Percentiles rank a stretch among this genome's conserved stretches.
phyloP scores from a whole-genome alignment of 441 rosid genomes.

The Gossypium armourianum region DNA sequence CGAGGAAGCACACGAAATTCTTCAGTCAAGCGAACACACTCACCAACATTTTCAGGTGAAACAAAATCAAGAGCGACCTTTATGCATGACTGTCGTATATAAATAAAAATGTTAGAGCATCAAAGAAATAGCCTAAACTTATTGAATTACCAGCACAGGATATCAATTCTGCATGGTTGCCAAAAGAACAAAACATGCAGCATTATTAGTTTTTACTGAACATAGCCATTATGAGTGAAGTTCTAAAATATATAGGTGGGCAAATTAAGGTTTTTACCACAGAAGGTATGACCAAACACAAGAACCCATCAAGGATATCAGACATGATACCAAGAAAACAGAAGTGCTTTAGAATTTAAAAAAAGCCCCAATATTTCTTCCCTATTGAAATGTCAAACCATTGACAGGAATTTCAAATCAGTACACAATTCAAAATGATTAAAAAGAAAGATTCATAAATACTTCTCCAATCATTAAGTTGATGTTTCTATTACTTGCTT shows the following conservation, averaged over 20 bases:
- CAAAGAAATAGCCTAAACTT: neutral
- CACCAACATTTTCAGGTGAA: conserved; percentile 32
- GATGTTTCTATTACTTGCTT: neutral
- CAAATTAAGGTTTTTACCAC: neutral
- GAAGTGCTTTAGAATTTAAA: neutral
- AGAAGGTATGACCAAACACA: neutral
- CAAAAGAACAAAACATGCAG: neutral
- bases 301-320: neutral
- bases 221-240: neutral
- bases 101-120: neutral
- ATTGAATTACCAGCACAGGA: neutral
- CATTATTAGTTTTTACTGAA: neutral
- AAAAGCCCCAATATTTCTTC: neutral
- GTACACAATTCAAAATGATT: neutral
- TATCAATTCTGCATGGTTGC: neutral
- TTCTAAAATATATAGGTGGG: neutral
- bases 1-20: conserved; percentile 31
- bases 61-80: conserved; percentile 35
- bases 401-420: neutral
- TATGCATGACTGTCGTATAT: conserved; percentile 30
- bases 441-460: neutral
- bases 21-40: conserved; percentile 30
- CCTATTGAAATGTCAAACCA: neutral
- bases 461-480: neutral
- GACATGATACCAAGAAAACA: neutral